These are phyloP conservation scores for Globisporangium heterothallicum DNA, from an alignment of 352 stramenopile species.

Conservation along the genomic window DNA sequence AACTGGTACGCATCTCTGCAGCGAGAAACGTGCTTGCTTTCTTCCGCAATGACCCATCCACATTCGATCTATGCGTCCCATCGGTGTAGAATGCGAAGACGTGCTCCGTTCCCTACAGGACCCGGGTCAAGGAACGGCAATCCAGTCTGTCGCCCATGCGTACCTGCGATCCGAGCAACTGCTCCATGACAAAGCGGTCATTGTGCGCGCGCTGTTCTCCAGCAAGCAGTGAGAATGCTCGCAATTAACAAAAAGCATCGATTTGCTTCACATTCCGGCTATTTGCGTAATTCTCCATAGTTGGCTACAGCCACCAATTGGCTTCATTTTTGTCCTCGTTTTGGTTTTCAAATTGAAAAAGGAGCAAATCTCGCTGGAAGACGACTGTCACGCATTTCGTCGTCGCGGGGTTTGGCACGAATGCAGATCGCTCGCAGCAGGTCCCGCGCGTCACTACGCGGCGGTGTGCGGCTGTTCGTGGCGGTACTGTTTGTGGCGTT, in stretches of 20 bases:
- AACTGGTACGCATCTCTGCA: background rate
- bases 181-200: constrained; percentile 2
- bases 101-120: constrained; percentile 1
- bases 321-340: too few species aligned
- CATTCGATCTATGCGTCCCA: too few species aligned
- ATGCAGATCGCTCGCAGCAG: background rate
- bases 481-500: background rate
- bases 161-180: constrained; percentile 9
- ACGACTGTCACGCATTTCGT: too few species aligned
- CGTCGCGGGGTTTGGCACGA: background rate
- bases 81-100: constrained; percentile 5
- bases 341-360: background rate
- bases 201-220: constrained; percentile 5
- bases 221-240: background rate
- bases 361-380: background rate
- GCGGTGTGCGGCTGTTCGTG: background rate
- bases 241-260: background rate
- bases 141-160: background rate
- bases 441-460: background rate
- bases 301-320: background rate
- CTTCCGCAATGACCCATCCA: too few species aligned
- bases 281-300: background rate
- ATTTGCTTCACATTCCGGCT: constrained; percentile 1
- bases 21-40: too few species aligned
- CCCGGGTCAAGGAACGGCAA: background rate